Evolutionary conservation across 768 basidiomycete species (phyloP).

Genomic region (Hypholoma fasciculare): DNA sequence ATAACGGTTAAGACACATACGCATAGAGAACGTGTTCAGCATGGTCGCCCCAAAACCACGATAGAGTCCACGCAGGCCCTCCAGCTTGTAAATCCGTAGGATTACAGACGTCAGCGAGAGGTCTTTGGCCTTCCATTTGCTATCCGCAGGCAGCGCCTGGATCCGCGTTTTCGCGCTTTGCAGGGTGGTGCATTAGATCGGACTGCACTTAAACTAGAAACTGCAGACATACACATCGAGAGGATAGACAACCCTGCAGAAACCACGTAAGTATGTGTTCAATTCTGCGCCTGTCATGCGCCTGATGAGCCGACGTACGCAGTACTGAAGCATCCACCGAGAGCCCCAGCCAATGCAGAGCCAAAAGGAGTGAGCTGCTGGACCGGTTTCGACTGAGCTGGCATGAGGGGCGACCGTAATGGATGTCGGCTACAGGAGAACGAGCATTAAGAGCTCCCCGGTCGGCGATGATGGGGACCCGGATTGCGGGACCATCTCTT

Average conservation of each 20-base stretch:
- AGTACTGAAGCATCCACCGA: slow-evolving; percentile 91
- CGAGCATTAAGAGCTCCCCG: slow-evolving; percentile 13
- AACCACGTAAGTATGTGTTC: slow-evolving; percentile 7
- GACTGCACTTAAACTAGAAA: neutral
- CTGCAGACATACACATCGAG: slow-evolving; percentile 77
- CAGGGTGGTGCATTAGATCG: slow-evolving; percentile 2
- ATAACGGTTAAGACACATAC: slow-evolving; percentile 46
- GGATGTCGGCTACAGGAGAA: slow-evolving; percentile 18
- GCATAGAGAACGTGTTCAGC: slow-evolving; percentile 98
- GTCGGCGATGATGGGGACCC: slow-evolving; percentile 21
- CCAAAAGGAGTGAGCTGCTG: slow-evolving; percentile 83
- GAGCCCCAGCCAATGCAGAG: slow-evolving; percentile 87
- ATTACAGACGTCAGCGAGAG: slow-evolving; percentile 67
- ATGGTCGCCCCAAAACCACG: slow-evolving; percentile 94
- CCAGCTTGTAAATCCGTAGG: slow-evolving; percentile 69
- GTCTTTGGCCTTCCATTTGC: slow-evolving; percentile 52
- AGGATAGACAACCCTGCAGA: slow-evolving; percentile 83
- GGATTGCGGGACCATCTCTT: slow-evolving; percentile 3
- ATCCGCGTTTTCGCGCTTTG: slow-evolving; percentile 91
- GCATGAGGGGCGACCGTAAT: slow-evolving; percentile 26
- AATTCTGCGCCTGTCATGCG: neutral
- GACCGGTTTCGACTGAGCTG: slow-evolving; percentile 55
- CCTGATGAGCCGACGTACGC: slow-evolving; percentile 58
- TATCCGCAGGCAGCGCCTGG: slow-evolving; percentile 65
- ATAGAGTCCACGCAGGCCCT: slow-evolving; percentile 84